Percentiles rank a stretch among this genome's conserved stretches.
Evolutionary conservation across 2,329 filamentous ascomycete species (phyloP).

Genomic region (Phyllosticta capitalensis): DNA sequence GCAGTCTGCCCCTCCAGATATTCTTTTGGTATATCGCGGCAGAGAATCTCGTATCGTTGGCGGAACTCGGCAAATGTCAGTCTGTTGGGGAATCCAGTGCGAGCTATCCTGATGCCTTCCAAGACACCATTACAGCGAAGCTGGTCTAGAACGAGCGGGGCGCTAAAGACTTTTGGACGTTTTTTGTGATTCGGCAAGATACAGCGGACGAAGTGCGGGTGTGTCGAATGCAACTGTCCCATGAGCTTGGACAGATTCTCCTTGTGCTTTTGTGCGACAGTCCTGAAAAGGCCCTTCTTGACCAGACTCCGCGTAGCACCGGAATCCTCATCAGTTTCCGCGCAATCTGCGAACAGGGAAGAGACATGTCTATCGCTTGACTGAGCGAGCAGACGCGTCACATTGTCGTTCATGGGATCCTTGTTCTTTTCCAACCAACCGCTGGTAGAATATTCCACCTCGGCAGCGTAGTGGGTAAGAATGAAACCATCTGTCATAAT

Average conservation of each 20-base stretch:
- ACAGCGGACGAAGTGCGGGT: slow-evolving; percentile 96
- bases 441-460: slow-evolving; percentile 92
- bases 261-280: slow-evolving; percentile 93
- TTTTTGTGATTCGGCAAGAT: slow-evolving; percentile 99
- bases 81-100: slow-evolving; percentile 93
- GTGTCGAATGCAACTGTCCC: slow-evolving; percentile 86
- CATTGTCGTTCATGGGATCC: slow-evolving; percentile 92
- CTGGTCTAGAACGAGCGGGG: slow-evolving; percentile 88
- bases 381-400: slow-evolving; percentile 75
- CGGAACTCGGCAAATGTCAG: slow-evolving; percentile 89
- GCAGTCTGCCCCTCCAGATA: slow-evolving; percentile 85
- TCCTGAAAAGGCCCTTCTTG: slow-evolving; percentile 95
- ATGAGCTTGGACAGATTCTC: slow-evolving; percentile 96
- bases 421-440: slow-evolving; percentile 99
- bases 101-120: slow-evolving; percentile 95
- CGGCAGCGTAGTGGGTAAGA: slow-evolving; percentile 92
- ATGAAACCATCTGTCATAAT: slow-evolving; percentile 87
- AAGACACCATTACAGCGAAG: slow-evolving; percentile 97
- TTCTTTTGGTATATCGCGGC: slow-evolving; percentile 72
- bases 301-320: slow-evolving; percentile 66
- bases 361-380: slow-evolving; percentile 80
- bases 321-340: slow-evolving; percentile 65
- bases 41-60: slow-evolving; percentile 91
- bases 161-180: slow-evolving; percentile 82
- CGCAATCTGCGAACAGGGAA: slow-evolving; percentile 78